Base-by-base conservation (phyloP, 495 filamentous ascomycete genomes). In the Cercophora samala region DNA sequence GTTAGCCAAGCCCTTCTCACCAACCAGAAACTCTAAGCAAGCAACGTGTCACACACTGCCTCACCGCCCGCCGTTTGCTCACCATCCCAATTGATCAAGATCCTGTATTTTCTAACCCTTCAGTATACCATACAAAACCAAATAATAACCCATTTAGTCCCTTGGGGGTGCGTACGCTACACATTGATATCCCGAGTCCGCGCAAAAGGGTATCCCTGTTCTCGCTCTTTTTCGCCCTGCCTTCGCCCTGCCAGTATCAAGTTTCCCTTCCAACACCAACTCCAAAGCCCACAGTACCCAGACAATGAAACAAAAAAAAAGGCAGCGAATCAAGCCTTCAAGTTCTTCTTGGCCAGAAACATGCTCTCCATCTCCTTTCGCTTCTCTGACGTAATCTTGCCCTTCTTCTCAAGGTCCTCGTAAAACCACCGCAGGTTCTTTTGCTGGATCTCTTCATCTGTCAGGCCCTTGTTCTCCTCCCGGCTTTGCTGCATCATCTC, bases 341-440 rank as follows among this genome's bases (percentile, higher is more conserved):
- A 37, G n/a, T 64, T 19, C 55, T 59, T 61, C 22, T 67, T 62
- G 23, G 68, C 58, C 59, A 64, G 61, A 17, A 62, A 62, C 26
- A 37, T 46, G 0, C 13, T 17, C 37, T 46, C 37, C 26, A 21
- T 42, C n/a, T 18, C 60, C 9, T 29, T 70, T 23, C 58, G 32
- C 62, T 65, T 4, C 55, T 65, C 64, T 17, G 21, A 58, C 1
- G 58, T 69, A 6, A 72, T 64, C 37, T 60, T 42, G 3, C 71
- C 65, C 17, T 23, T 55, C 62, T 55, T 58, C 65, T 55, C 56
- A 3, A 46, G 29, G 32, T 66, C 67, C 15, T 72, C 63, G 26
- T 42, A 64, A 25, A 60, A 71, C 72, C 72, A 74, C 60, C 61
- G 19, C 54, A 74, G 37, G 37, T 66, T 70, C 55, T 62, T 66